Evolutionary conservation across 2,329 filamentous ascomycete species (phyloP), one percentile per base, ranked within the genome.

Genomic region (Colletotrichum nymphaeae): DNA sequence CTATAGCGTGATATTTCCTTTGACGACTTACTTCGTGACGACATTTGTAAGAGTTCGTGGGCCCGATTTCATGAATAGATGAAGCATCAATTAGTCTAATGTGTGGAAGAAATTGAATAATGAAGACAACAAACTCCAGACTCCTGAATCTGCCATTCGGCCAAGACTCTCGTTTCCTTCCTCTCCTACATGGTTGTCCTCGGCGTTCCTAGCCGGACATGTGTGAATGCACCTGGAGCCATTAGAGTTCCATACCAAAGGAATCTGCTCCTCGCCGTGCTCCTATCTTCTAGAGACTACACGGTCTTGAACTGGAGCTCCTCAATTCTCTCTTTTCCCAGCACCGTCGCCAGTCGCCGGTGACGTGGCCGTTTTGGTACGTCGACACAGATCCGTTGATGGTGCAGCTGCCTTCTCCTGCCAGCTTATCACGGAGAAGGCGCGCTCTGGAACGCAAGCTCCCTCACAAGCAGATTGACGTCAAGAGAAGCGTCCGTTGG

Each of bases 31-130:
- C n/a, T 9, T 22, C 8, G 42, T n/a, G 19, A 22, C 16, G 19
- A 49, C 42, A 0, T 49, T 49, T n/a, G 26, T 24, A 6, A 24
- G 11, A 8, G 28, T 8, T 26, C 22, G 14, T 19, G n/a, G 19
- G 46, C 28, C 19, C 49, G 22, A 26, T 2, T 16, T 55, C 28
- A 35, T 67, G 49, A 49, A 63, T 46, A 49, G 24, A 58, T 57
- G 22, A 59, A 59, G 19, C 32, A 26, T 55, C 42, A 32, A 72
- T 72, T 72, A 69, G 53, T 69, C 66, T 69, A 69, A 46, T 64
- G n/a, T 64, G 53, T 37, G n/a, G 32, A 57, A 28, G 32, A 69
- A 32, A 53, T 69, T 42, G n/a, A 63, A 53, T 37, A 42, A 26
- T 28, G 12, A 46, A 16, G 35, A 46, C 16, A 46, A 28, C 19